Base-by-base conservation (phyloP, 2,329 filamentous ascomycete genomes). In the Alternaria consortialis region DNA sequence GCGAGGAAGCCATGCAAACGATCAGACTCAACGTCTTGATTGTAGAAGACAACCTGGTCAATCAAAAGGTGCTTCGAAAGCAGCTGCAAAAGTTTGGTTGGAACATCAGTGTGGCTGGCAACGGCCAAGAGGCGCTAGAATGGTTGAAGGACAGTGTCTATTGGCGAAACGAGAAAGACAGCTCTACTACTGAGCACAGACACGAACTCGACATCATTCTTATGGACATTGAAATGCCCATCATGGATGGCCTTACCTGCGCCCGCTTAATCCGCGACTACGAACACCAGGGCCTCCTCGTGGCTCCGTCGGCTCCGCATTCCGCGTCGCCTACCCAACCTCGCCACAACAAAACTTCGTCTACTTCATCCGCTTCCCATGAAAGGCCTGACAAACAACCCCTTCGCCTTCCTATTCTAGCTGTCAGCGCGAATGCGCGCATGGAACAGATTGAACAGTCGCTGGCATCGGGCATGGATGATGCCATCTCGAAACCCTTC, bases 31-130 rank as follows among this genome's bases (percentile, higher is more conserved):
- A 70, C 32, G 69, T 78, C 2, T 64, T 78, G 0, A 69, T 79
- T 2, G 76, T 79, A 3, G 75, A 77, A 59, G 80, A 82, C 56
- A 80, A 81, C 46, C 57, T 80, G 5, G 70, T 81, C 42, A 81
- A 82, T 52, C 79, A 81, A 53, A 76, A 74, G 13, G 79, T 82
- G 4, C 71, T 82, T 17, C 65, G 71, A 17, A 80, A 77, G 59
- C 79, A 81, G 29, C 67, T 82, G 15, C 58, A 70, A 9, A 77
- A 76, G 43, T 67, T 73, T 9, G 75, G 77, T 3, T 79, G 75
- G 69, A 73, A 66, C 7, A 72, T 81, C 23, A 64, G 69, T 34
- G 74, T 80, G 7, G 80, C 77, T 17, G 74, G 74, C 5, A 72
- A 82, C 51, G 80, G 80, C 5, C 60, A 67, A 27, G 78, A 82